Percentiles rank a stretch among this genome's conserved stretches.
These are phyloP conservation scores for Rhodotorula graminis DNA, from an alignment of 768 basidiomycete genomes.

Conservation along the genomic window DNA sequence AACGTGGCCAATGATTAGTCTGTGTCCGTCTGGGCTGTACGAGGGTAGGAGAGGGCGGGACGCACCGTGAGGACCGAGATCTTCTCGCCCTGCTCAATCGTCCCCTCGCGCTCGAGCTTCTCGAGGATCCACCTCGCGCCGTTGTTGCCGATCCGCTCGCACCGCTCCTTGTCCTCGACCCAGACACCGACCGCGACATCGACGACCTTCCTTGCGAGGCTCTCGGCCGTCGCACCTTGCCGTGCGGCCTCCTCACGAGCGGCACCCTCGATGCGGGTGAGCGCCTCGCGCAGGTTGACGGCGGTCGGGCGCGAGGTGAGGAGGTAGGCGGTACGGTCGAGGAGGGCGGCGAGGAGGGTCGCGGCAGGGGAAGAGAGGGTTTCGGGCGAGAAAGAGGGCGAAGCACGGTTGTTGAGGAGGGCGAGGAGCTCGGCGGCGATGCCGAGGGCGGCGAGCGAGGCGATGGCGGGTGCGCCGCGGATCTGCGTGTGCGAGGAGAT, in stretches of 20 bases:
- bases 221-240: conserved; percentile 15
- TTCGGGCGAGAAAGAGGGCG: conserved; percentile 55
- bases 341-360: conserved; percentile 57
- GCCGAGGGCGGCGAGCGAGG: conserved; percentile 74
- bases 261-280: conserved; percentile 57
- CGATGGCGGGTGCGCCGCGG: conserved; percentile 92
- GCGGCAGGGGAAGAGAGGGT: conserved; percentile 49
- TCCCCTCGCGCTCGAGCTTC: conserved; percentile 51
- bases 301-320: conserved; percentile 90
- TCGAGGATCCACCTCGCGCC: conserved; percentile 81
- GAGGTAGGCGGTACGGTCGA: conserved; percentile 63
- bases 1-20: no score
- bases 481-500: conserved; percentile 52
- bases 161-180: conserved; percentile 80
- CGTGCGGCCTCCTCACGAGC: conserved; percentile 44
- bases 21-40: no score
- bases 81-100: conserved; percentile 49
- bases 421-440: conserved; percentile 62
- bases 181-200: conserved; percentile 69
- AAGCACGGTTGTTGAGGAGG: conserved; percentile 52
- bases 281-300: conserved; percentile 86
- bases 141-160: conserved; percentile 73
- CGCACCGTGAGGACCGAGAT: conserved; percentile 70
- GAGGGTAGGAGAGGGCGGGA: not conserved
- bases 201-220: conserved; percentile 53